A percentile compares a stretch with the other conserved stretches of the same genome.
These are phyloP conservation scores for Skeletonema tropicum DNA, from an alignment of 108 stramenopile genomes.

Conservation along the genomic window DNA sequence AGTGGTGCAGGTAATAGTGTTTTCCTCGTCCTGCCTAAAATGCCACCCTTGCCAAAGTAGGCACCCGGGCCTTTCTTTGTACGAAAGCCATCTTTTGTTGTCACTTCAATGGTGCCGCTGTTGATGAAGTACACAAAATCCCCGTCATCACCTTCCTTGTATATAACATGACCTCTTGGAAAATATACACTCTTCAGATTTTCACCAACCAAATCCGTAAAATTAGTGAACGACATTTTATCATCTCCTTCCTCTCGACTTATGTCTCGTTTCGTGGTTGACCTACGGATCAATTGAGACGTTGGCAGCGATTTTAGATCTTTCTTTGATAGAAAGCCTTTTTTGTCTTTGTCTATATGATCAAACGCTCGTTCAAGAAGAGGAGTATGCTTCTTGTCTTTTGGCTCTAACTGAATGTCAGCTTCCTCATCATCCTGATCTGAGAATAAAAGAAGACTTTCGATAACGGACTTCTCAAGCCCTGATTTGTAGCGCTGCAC, in stretches of 20 bases:
- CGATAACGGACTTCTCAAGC: constrained; percentile 52
- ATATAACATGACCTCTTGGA: constrained; percentile 80
- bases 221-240: constrained; percentile 43
- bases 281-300: constrained; percentile 20
- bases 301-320: constrained; percentile 46
- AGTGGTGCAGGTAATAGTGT: constrained; percentile 46
- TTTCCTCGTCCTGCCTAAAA: constrained; percentile 30
- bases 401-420: constrained; percentile 13
- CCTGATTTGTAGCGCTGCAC: constrained; percentile 47
- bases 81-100: constrained; percentile 47
- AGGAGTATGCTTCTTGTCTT: constrained; percentile 50
- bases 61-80: constrained; percentile 54
- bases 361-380: constrained; percentile 80
- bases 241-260: constrained; percentile 20
- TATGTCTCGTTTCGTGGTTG: constrained; percentile 11
- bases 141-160: constrained; percentile 79
- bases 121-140: constrained; percentile 88
- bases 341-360: constrained; percentile 75
- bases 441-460: constrained; percentile 48
- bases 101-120: constrained; percentile 78
- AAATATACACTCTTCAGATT: constrained; percentile 57
- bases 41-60: constrained; percentile 54
- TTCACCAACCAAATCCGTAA: constrained; percentile 44
- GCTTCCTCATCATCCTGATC: constrained; percentile 33
- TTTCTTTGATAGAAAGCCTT: constrained; percentile 63